Evolutionary conservation across 2,329 filamentous ascomycete species (phyloP), one percentile per base, ranked within the genome.

Genomic region (Pseudogymnoascus sp.): DNA sequence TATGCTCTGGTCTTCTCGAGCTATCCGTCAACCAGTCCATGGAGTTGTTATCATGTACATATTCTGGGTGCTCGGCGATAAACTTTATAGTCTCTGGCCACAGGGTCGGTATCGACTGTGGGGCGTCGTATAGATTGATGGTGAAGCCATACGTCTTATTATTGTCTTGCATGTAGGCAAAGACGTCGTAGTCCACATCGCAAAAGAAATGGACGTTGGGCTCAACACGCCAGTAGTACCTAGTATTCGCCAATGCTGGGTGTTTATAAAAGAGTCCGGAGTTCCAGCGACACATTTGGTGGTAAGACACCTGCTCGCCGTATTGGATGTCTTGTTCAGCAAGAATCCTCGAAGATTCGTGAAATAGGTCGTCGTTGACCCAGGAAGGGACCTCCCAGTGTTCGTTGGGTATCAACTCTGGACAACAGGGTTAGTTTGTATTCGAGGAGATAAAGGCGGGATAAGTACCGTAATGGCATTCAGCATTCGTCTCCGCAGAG

Each of bases 141-240:
- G 92, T 97, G 77, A 97, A 99, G 65, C 94, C 94, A 74, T 99
- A 99, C 3, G 92, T 97, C 76, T 97, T 96, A 79, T 99, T 96
- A 77, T 95, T 84, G 74, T 99, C 94, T 68, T 90, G 83, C 94
- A 99, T 96, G 77, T 90, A 99, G 64, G 89, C 86, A 80, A 99
- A 99, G 58, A 99, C 88, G 71, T 99, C 94, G 75, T 99, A 99
- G 75, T 99, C 94, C 63, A 99, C 81, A 68, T 97, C 90, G 79
- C 94, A 99, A 82, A 96, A 99, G 80, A 97, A 99, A 75, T 96
- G 91, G 41, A 99, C 94, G 66, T 97, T 96, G 58, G 94, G 94
- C 73, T 99, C 94, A 55, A 99, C 94, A 61, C 94, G 89, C 94
- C 94, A 99, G 79, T 99, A 99, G 79, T 90, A 99, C 66, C 90